phyloP scores from a whole-genome alignment of 805 yeast genomes.

The Candida wancherniae region DNA sequence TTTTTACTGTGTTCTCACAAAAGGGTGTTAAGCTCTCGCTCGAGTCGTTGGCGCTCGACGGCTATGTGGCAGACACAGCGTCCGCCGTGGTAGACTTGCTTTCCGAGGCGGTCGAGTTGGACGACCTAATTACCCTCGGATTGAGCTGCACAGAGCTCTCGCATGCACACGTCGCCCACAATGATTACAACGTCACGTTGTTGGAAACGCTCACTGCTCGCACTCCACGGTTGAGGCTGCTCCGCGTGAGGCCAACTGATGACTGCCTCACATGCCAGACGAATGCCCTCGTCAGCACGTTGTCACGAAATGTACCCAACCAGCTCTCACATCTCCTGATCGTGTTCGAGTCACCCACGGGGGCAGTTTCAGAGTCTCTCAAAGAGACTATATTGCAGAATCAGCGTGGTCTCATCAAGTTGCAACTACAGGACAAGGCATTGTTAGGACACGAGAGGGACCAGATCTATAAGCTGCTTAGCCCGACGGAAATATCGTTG shows the following conservation, averaged over 20 bases:
- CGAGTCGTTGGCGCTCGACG: slow-evolving; percentile 19
- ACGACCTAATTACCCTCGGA: slow-evolving; percentile 11
- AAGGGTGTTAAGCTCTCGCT: slow-evolving; percentile 6
- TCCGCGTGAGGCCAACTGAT: slow-evolving; percentile 8
- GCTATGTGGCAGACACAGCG: slow-evolving; percentile 18
- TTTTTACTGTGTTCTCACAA: slow-evolving; percentile 13
- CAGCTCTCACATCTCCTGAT: slow-evolving; percentile 7
- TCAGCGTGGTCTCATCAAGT: slow-evolving; percentile 5
- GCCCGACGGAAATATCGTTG: slow-evolving; percentile 1
- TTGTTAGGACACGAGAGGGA: slow-evolving; percentile 1
- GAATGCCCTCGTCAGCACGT: slow-evolving; percentile 1
- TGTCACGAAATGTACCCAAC: slow-evolving; percentile 5
- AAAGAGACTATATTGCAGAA: slow-evolving; percentile 1
- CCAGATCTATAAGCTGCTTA: slow-evolving; percentile 4
- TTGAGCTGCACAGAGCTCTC: slow-evolving; percentile 19
- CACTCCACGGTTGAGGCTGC: slow-evolving; percentile 6
- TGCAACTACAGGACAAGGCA: slow-evolving; percentile 7
- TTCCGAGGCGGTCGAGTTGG: slow-evolving; percentile 13
- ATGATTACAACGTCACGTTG: slow-evolving; percentile 2
- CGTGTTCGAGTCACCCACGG: slow-evolving; percentile 7
- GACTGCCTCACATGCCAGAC: slow-evolving; percentile 13
- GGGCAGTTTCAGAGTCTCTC: slow-evolving; percentile 4
- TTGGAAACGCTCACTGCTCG: slow-evolving; percentile 7
- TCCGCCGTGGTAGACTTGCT: slow-evolving; percentile 8
- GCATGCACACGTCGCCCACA: slow-evolving; percentile 18